Base-by-base conservation (phyloP, 2,329 filamentous ascomycete genomes). In the Macrophomina pseudophaseolina region DNA sequence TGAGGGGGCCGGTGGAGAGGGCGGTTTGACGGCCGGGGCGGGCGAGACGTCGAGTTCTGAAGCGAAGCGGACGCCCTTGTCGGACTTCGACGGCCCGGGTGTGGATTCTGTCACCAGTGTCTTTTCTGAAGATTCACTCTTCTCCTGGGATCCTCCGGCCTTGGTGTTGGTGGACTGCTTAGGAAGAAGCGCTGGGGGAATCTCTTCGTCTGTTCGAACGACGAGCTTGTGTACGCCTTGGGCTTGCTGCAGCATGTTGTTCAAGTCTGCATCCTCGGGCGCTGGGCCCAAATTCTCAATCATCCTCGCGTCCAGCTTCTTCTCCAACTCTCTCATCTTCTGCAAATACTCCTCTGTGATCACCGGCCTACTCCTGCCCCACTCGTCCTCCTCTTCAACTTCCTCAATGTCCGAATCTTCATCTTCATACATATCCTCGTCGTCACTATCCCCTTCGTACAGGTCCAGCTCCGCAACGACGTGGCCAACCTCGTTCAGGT, bases 401-500 rank as follows among this genome's bases (percentile, higher is more conserved):
- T 82, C 82, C n/a, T 86, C 87, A 56, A 79, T 79, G 40, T 80
- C 71, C 4, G 81, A 82, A 5, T 79, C 78, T 63, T 79, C 70
- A 38, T 73, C 77, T 49, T 81, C 77, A 48, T 80, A 78, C 38
- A 82, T 78, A 18, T 77, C 75, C 18, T 84, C 80, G 2, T 82
- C 84, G 12, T 82, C 81, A n/a, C 83, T 82, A 30, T 84, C 86
- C 18, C 83, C 83, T 68, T 94, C 90, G 69, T 97, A 92, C 1
- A 98, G 79, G 67, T 96, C 88, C 53, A 99, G 86, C 79, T 98
- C 93, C 16, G 95, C 95, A 16, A 99, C 95, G 2, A 99, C 91
- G 44, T 92, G 88, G 4, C 93, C 93, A 66, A 99, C 90, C 77
- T 98, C 94, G 52, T 90, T 90, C 78, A 97, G 82, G 68, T 92